Evolutionary conservation across 768 basidiomycete genomes (phyloP).

Genomic region (Porpolomopsis calyptriformis): DNA sequence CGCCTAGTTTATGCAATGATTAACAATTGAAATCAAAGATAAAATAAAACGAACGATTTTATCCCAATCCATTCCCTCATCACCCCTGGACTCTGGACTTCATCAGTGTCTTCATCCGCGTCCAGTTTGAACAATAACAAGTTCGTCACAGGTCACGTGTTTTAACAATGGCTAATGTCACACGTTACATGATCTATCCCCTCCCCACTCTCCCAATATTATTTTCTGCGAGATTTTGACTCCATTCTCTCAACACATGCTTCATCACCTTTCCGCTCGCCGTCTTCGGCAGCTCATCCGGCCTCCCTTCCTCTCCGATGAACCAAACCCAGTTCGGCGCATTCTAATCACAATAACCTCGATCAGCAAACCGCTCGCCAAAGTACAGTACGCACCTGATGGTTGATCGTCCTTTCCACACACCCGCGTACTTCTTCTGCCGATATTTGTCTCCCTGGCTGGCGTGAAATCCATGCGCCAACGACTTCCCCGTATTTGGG

Average conservation of each 20-base stretch:
- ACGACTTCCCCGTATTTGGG: conserved; percentile 64
- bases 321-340: conserved; percentile 81
- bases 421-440: conserved; percentile 42
- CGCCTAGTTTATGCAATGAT: too few species aligned
- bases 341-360: too few species aligned
- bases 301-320: conserved; percentile 50
- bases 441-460: conserved; percentile 29
- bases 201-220: conserved; percentile 29
- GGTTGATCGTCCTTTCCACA: conserved; percentile 60
- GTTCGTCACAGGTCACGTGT: too few species aligned
- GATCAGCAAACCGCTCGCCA: conserved; percentile 11
- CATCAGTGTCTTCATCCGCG: too few species aligned
- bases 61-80: too few species aligned
- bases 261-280: conserved; percentile 85
- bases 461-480: conserved; percentile 65
- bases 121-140: too few species aligned
- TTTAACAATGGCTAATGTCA: too few species aligned
- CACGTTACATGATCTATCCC: too few species aligned
- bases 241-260: conserved; percentile 64
- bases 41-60: too few species aligned
- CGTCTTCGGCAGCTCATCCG: conserved; percentile 64
- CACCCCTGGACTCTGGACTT: too few species aligned
- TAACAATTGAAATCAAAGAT: too few species aligned
- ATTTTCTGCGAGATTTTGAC: conserved; percentile 39
- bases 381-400: too few species aligned